Conservation (phyloP, 2,329 filamentous ascomycete species). For the Botrytis hyacinthi region DNA sequence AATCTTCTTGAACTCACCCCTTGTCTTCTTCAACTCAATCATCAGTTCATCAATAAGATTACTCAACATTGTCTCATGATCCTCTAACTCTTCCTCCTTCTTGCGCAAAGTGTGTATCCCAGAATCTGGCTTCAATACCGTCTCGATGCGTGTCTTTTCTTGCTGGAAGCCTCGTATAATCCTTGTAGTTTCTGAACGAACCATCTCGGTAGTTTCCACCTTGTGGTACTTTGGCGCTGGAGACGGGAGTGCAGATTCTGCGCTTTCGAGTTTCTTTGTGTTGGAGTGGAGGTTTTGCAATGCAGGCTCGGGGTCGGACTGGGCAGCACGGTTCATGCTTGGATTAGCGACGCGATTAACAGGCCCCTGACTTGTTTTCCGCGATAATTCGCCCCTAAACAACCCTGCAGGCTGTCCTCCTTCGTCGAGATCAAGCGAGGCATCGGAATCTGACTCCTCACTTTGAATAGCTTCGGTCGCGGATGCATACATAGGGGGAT, state of each 20-base stretch:
- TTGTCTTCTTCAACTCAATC: not conserved
- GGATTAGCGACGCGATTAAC: not conserved
- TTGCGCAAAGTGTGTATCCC: not conserved
- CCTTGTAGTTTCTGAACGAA: not conserved
- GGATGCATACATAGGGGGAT: not conserved
- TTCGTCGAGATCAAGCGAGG: not conserved
- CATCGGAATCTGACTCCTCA: not conserved
- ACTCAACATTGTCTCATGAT: not conserved
- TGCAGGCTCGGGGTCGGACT: not conserved
- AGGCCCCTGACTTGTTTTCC: rapidly evolving
- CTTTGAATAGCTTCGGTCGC: not conserved
- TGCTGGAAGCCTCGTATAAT: not conserved
- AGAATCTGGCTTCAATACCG: not conserved
- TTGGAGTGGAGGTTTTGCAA: not conserved
- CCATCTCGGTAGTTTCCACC: not conserved
- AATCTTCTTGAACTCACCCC: not conserved
- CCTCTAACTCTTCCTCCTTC: not conserved
- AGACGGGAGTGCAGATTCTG: not conserved
- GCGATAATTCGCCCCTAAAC: too few species aligned
- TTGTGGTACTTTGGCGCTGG: not conserved
- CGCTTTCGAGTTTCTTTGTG: not conserved
- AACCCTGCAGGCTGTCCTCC: too few species aligned
- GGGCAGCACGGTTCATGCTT: rapidly evolving
- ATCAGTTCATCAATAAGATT: not conserved
- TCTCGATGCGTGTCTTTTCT: not conserved